Base-by-base conservation (phyloP, 2,329 filamentous ascomycete species). In the Drechslerella dactyloides region DNA sequence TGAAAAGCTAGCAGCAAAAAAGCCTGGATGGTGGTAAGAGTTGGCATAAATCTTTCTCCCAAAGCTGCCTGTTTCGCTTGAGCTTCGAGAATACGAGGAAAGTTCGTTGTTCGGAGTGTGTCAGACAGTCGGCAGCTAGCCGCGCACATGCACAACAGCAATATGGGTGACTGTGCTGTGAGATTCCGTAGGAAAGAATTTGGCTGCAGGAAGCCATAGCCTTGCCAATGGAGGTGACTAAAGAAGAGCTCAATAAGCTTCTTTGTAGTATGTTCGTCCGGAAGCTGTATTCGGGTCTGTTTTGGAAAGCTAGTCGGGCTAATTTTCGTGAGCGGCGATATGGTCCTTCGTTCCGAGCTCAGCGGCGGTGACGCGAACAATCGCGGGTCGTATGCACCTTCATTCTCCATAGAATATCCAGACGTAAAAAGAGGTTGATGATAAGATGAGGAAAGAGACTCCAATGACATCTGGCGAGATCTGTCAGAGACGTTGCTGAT, bases 191-290 rank as follows among this genome's bases (percentile, higher is more conserved):
- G 42, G 24, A 73, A 68, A n/a, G 69, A 66, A 1, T 52, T 62
- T 7, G 61, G 61, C 21, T 73, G 69, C 24, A 73, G 27, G 19
- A 73, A 73, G 2, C 61, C 61, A 30, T 73, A 73, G 30, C 61
- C 61, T 59, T 73, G 69, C 61, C 61, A 73, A 57, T 73, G 62
- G 19, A 73, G 69, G 50, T 73, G 69, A 7, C 56, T 68, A 53
- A 73, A 73, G 58, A 73, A 73, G 11, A 66, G 69, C 19, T 68
- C 57, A 4, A 62, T 51, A 1, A 73, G 57, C 8, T 33, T 66
- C 27, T 55, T 62, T 10, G 62, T 73, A 11, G 53, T 68, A 2
- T 21, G 40, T 55, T 73, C 61, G 40, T 73, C 62, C 8, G 69
- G 69, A 19, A 73, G 69, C 37, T 66, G 69, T 44, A 73, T 66